Base-by-base conservation (phyloP, 306 rosid species). In the Fragaria nilgerrensis region DNA sequence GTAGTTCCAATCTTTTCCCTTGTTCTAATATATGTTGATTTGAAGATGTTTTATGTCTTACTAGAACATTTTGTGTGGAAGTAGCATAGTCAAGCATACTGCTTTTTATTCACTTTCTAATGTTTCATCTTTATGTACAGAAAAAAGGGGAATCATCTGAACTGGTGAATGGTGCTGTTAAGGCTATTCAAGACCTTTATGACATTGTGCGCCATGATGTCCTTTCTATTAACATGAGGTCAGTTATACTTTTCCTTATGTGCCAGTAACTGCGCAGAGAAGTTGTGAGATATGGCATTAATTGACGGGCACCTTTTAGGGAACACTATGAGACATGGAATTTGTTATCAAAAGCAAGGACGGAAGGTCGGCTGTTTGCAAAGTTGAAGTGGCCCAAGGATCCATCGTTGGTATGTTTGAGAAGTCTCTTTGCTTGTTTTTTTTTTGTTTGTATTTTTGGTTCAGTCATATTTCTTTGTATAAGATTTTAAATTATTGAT, bases 131-230 rank as follows among this genome's bases (percentile, higher is more conserved):
- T 52, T 9, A 70, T 62, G 16, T 68, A 32, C 85, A 95, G 98
- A 95, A 77, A 95, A 90, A 84, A 75, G 79, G 73, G 22, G 88
- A 85, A 84, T 79, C 91, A 37, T 68, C 97, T 44, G 88, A 87
- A 44, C 80, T 83, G 79, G 88, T 89, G 80, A 84, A 76, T 62
- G 97, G 98, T 73, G 98, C 97, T 29, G 90, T 95, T 62, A 82
- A 92, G 83, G 96, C 97, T 72, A 86, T 89, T 73, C 96, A 89
- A 83, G 98, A 92, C 85, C 88, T 95, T n/a, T 95, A 92, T 41
- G 98, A 92, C 80, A 93, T 92, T 83, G 86, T 95, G 79, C 91
- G 75, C 67, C 62, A 62, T 79, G 98, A 95, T 81, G 78, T 92
- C 49, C 86, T 92, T 77, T 56, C 89, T 50, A 5, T 89, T 37